A percentile compares a stretch with the other conserved stretches of the same genome.
phyloP scores from a whole-genome alignment of 2,329 filamentous ascomycete species.

The Exophiala phaeomuriformis region DNA sequence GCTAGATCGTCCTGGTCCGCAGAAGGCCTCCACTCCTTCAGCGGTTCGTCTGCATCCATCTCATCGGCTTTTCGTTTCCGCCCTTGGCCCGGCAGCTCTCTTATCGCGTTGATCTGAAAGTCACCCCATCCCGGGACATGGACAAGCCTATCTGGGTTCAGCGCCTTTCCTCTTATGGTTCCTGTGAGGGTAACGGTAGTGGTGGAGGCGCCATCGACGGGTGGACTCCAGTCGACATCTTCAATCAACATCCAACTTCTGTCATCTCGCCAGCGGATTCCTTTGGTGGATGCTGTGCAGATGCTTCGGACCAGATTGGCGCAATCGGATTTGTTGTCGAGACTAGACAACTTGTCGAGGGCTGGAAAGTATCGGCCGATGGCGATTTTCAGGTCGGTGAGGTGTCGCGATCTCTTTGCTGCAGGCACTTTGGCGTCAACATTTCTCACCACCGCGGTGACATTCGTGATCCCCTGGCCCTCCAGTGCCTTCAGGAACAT shows the following conservation, averaged over 20 bases:
- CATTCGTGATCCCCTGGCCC: constrained; percentile 87
- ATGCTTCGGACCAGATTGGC: constrained; percentile 83
- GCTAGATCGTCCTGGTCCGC: constrained; percentile 76
- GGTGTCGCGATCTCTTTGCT: constrained; percentile 68
- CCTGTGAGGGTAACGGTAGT: constrained; percentile 70
- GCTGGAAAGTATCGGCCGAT: constrained; percentile 91
- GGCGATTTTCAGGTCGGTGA: constrained; percentile 80
- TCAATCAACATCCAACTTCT: constrained; percentile 94
- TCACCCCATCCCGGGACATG: constrained; percentile 92
- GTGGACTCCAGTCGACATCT: constrained; percentile 63
- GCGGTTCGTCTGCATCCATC: constrained; percentile 60
- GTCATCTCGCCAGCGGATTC: constrained; percentile 90
- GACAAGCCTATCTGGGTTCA: constrained; percentile 84
- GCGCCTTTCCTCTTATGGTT: constrained; percentile 71
- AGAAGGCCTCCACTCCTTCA: constrained; percentile 55
- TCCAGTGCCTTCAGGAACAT: constrained; percentile 78
- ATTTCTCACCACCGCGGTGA: constrained; percentile 76
- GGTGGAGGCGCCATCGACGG: constrained; percentile 38
- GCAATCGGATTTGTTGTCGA: constrained; percentile 84
- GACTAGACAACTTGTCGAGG: constrained; percentile 81
- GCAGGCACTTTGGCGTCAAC: constrained; percentile 69
- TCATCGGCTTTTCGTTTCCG: constrained; percentile 49
- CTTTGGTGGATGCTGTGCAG: constrained; percentile 87
- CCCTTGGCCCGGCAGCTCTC: constrained; percentile 55
- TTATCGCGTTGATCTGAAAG: constrained; percentile 86